These are phyloP conservation scores for Gloeostereum incarnatum DNA, from an alignment of 768 basidiomycete species.

Conservation along the genomic window DNA sequence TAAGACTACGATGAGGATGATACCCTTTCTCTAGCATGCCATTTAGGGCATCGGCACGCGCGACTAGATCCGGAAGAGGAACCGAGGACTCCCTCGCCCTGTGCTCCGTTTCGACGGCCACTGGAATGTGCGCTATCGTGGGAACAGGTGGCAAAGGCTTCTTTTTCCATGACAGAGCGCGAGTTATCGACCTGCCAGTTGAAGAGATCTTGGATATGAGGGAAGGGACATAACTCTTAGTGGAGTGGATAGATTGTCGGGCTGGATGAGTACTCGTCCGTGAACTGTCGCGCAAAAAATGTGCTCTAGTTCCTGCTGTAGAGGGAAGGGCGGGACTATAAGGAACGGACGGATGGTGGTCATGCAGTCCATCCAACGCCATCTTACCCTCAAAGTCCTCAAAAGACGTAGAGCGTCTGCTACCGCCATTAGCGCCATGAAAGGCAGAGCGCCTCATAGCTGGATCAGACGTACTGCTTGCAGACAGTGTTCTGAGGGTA, in stretches of 20 bases:
- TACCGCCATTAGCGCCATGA: no score
- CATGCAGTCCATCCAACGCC: not conserved
- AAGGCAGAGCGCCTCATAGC: no score
- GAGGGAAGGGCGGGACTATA: conserved; percentile 17
- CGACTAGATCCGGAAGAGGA: conserved; percentile 43
- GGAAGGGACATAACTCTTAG: conserved; percentile 37
- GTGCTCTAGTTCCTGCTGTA: conserved; percentile 11
- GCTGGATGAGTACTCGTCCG: conserved; percentile 3
- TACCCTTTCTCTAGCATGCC: conserved; percentile 44
- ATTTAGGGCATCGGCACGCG: conserved; percentile 37
- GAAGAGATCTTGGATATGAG: conserved; percentile 41
- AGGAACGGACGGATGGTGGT: conserved; percentile 8
- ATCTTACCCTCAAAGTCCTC: no score
- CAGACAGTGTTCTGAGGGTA: no score
- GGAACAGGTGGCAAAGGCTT: conserved; percentile 59
- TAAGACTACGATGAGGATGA: conserved; percentile 38
- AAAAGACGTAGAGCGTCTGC: no score
- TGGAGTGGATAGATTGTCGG: conserved; percentile 35
- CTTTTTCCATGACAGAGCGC: conserved; percentile 30
- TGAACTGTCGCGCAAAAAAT: conserved; percentile 9
- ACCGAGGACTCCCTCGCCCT: conserved; percentile 34
- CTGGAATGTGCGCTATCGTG: conserved; percentile 33
- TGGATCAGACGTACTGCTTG: no score
- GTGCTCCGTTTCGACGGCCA: conserved; percentile 30
- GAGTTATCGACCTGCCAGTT: conserved; percentile 22